Evolutionary conservation across 345 rosid genomes (phyloP), one percentile per base, ranked within the genome.

Genomic region (Salix viminalis): DNA sequence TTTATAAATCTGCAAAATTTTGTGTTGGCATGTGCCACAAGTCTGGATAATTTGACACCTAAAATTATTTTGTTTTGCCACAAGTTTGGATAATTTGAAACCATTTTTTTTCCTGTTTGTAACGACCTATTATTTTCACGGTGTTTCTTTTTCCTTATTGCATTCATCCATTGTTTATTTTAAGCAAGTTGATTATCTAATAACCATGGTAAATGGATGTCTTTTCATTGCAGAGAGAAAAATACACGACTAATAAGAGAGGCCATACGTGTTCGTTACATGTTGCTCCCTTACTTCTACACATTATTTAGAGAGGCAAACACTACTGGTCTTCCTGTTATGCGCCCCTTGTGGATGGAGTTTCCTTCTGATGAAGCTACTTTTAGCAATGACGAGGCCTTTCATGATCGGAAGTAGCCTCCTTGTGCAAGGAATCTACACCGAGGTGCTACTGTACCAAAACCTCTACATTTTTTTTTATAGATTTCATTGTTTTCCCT

Each of bases 261-360:
- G 74, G 99, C 99, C 70, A 89, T 96, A 79, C 97, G 80, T 77
- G 79, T 85, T 44, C 99, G 99, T 64, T 96, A 96, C 88, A 80
- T 79, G 79, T 79, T 94, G 77, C 97, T 96, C 24, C 99, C 99
- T 42, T 94, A 91, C 77, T 96, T 90, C 81, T 96, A 94, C 91
- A 90, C 98, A 54, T 87, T 94, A 75, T 96, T 96, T 78, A 85
- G 99, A 87, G 99, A 92, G 90, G 94, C 99, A 85, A 96, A 96
- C 56, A 69, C 86, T 19, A 92, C 83, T 15, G 99, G 99, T 78
- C 79, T 90, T 81, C 98, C 99, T 30, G 90, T 96, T 66, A 62
- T 84, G 66, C 98, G 98, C 21, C 97, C 99, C 42, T 72, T 96
- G 78, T 96, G 99, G 99, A 96, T 96, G 99, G 99, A 96, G 87